A percentile compares a stretch with the other conserved stretches of the same genome.
Conservation (phyloP, 1,139 yeast species). For the Sugiyamaella grinbergsii region DNA sequence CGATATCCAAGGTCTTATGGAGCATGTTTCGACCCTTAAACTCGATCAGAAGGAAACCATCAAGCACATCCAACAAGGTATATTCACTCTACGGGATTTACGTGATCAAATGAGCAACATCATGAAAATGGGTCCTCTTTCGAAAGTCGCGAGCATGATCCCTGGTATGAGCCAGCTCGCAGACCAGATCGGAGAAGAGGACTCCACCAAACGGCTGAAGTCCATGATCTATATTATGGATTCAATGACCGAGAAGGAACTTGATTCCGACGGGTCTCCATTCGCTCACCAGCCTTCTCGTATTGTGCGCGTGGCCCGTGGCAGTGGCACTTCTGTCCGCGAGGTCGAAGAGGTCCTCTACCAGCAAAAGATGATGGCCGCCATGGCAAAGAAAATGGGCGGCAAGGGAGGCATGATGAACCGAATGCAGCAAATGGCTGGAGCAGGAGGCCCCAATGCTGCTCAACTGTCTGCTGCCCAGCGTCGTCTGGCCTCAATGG, state of each 20-base stretch:
- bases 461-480: slow-evolving; percentile 44
- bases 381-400: slow-evolving; percentile 77
- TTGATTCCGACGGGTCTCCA: slow-evolving; percentile 85
- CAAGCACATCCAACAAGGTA: slow-evolving; percentile 93
- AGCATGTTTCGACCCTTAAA: slow-evolving; percentile 85
- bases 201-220: slow-evolving; percentile 76
- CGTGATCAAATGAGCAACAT: slow-evolving; percentile 95
- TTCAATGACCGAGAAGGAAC: slow-evolving; percentile 91
- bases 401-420: slow-evolving; percentile 52
- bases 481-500: slow-evolving; percentile 44
- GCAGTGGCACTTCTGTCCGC: slow-evolving; percentile 91
- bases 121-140: slow-evolving; percentile 93
- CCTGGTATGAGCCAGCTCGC: slow-evolving; percentile 86
- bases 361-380: slow-evolving; percentile 94
- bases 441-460: slow-evolving; percentile 36
- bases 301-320: slow-evolving; percentile 87
- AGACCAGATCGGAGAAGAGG: slow-evolving; percentile 83
- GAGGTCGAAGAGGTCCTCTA: slow-evolving; percentile 92
- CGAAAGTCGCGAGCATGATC: slow-evolving; percentile 92
- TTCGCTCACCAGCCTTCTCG: slow-evolving; percentile 83
- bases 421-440: slow-evolving; percentile 44
- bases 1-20: slow-evolving; percentile 90
- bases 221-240: slow-evolving; percentile 92
- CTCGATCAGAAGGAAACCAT: slow-evolving; percentile 90
- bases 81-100: slow-evolving; percentile 86